Evolutionary conservation across 495 filamentous ascomycete genomes (phyloP).

Genomic region (Letharia lupina): DNA sequence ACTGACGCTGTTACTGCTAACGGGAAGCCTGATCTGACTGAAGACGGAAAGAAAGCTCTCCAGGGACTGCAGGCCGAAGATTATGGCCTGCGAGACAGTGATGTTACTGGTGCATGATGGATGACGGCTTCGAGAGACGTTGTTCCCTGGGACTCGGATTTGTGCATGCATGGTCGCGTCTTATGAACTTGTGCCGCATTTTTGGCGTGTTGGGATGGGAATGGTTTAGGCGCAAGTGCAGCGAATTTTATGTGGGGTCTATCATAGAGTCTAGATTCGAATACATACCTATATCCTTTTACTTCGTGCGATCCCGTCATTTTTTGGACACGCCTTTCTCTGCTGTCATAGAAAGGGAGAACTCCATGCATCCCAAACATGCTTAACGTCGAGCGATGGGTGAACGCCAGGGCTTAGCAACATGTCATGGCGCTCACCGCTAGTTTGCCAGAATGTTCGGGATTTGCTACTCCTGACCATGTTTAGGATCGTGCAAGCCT

Average conservation of each 20-base stretch:
- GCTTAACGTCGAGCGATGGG: background rate
- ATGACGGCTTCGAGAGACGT: background rate
- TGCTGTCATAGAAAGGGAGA: background rate
- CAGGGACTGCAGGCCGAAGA: constrained; percentile 55
- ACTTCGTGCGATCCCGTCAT: background rate
- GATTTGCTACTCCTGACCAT: background rate
- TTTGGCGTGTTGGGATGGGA: constrained; percentile 3
- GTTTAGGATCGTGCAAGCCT: background rate
- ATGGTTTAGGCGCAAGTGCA: background rate
- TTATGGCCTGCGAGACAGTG: constrained; percentile 47
- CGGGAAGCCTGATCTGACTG: constrained; percentile 71
- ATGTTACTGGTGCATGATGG: constrained; percentile 27
- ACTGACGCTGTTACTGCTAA: constrained; percentile 60
- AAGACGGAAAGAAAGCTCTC: constrained; percentile 65
- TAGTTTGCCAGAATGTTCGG: background rate
- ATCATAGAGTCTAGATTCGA: constrained; percentile 1
- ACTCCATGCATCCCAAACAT: background rate
- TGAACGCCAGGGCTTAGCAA: background rate
- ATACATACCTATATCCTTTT: background rate
- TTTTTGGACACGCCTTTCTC: background rate
- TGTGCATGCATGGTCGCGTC: constrained; percentile 1
- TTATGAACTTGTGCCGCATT: constrained; percentile 1
- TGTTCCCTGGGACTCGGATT: background rate
- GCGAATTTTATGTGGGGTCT: background rate
- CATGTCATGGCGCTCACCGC: background rate